phyloP scores from a whole-genome alignment of 1,284 basidiomycete species.

The Trichosporon sp. region DNA sequence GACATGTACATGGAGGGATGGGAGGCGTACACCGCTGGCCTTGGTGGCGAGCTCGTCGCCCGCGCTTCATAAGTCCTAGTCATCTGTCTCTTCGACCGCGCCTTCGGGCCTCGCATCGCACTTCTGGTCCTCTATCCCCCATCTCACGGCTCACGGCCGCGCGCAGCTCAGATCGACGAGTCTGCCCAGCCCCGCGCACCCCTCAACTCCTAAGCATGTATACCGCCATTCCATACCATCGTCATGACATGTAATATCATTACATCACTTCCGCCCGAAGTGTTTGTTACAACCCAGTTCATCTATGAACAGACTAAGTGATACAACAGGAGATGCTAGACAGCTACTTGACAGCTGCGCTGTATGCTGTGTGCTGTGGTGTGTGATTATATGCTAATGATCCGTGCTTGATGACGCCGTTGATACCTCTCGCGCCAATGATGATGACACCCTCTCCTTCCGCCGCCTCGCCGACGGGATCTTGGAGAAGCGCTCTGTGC shows the following conservation, averaged over 20 bases:
- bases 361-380: background rate
- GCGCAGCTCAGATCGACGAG: background rate
- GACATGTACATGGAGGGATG: conserved; percentile 45
- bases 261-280: background rate
- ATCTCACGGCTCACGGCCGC: background rate
- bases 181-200: background rate
- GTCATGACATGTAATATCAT: conserved; percentile 13
- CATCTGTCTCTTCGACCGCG: background rate
- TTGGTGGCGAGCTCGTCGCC: conserved; percentile 47
- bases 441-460: background rate
- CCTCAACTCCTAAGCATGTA: conserved; percentile 14
- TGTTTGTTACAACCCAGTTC: background rate
- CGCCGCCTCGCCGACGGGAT: background rate
- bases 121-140: background rate
- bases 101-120: background rate
- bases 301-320: background rate
- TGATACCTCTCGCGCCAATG: background rate
- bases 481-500: conserved; percentile 5
- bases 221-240: conserved; percentile 24
- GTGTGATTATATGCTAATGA: background rate
- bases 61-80: conserved; percentile 23
- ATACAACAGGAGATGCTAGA: background rate
- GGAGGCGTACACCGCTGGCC: conserved; percentile 47
- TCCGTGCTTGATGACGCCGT: background rate
- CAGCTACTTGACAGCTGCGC: background rate